These are phyloP conservation scores for Candida fluviatilis DNA, from an alignment of 805 yeast species.

Conservation along the genomic window DNA sequence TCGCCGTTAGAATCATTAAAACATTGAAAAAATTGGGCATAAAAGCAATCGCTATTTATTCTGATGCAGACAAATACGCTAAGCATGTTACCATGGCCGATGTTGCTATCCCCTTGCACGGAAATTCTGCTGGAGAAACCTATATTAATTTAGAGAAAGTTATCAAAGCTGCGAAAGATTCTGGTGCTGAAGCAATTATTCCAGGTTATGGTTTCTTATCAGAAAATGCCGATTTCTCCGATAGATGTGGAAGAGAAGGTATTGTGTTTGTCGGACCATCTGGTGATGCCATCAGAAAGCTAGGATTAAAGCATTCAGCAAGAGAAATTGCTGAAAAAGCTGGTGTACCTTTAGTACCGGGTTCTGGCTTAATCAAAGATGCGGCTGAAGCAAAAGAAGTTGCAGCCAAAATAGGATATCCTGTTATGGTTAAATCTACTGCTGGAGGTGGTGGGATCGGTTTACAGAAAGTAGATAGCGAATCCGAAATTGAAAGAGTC, in stretches of 20 bases:
- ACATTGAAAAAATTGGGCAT: conserved; percentile 80
- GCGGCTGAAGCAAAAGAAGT: conserved; percentile 71
- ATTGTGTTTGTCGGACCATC: conserved; percentile 95
- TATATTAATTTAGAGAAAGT: conserved; percentile 84
- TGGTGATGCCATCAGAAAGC: conserved; percentile 84
- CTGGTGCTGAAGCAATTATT: conserved; percentile 90
- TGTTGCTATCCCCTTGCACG: conserved; percentile 72
- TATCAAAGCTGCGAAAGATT: conserved; percentile 74
- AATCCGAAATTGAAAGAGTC: conserved; percentile 74
- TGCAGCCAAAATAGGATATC: conserved; percentile 76
- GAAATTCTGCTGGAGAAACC: conserved; percentile 85
- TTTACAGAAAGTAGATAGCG: conserved; percentile 84
- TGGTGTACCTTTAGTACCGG: conserved; percentile 97
- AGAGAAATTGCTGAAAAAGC: conserved; percentile 89
- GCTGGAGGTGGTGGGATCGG: conserved; percentile 99
- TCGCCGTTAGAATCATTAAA: conserved; percentile 89
- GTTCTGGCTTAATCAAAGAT: conserved; percentile 74
- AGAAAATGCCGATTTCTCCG: conserved; percentile 95
- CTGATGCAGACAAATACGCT: conserved; percentile 86
- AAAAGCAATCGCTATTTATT: conserved; percentile 79
- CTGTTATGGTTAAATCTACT: conserved; percentile 94
- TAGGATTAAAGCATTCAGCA: conserved; percentile 95
- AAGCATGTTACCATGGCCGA: conserved; percentile 85
- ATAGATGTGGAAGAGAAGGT: conserved; percentile 76
- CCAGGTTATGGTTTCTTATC: conserved; percentile 98